A percentile compares a stretch with the other conserved stretches of the same genome.
phyloP scores from a whole-genome alignment of 768 basidiomycete species.

The Kwoniella dejecticola region DNA sequence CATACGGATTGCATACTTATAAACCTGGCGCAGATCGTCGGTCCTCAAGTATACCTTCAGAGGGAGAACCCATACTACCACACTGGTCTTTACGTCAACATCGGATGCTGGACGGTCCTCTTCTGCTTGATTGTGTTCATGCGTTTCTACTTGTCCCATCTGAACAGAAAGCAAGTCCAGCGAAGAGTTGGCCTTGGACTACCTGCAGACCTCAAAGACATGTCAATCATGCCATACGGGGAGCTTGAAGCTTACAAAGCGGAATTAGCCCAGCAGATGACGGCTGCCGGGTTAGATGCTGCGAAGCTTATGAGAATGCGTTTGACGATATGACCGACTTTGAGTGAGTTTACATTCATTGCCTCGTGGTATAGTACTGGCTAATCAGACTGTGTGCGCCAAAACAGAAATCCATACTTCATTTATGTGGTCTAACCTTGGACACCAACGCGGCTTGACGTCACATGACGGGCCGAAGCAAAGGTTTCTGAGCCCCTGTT shows the following conservation, averaged over 20 bases:
- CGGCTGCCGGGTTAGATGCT: conserved; percentile 15
- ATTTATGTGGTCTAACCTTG: conserved; percentile 16
- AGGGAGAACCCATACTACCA: conserved; percentile 43
- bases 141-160: conserved; percentile 40
- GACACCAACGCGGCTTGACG: no score
- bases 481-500: no score
- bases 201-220: conserved; percentile 44
- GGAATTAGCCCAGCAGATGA: conserved; percentile 30
- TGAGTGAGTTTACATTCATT: conserved; percentile 10
- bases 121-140: conserved; percentile 40
- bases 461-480: no score
- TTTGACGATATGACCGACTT: conserved; percentile 51
- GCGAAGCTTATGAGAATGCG: conserved; percentile 34
- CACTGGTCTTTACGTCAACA: conserved; percentile 51
- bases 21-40: conserved; percentile 21
- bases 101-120: conserved; percentile 44
- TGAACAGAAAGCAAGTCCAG: conserved; percentile 44
- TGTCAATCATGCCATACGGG: conserved; percentile 44
- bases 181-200: conserved; percentile 43
- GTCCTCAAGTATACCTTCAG: conserved; percentile 40
- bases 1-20: neutral
- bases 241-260: conserved; percentile 48
- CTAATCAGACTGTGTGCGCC: neutral
- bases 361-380: neutral
- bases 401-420: conserved; percentile 20